Conservation (phyloP, 139 green algal genomes). For the Trebouxia sp. region DNA sequence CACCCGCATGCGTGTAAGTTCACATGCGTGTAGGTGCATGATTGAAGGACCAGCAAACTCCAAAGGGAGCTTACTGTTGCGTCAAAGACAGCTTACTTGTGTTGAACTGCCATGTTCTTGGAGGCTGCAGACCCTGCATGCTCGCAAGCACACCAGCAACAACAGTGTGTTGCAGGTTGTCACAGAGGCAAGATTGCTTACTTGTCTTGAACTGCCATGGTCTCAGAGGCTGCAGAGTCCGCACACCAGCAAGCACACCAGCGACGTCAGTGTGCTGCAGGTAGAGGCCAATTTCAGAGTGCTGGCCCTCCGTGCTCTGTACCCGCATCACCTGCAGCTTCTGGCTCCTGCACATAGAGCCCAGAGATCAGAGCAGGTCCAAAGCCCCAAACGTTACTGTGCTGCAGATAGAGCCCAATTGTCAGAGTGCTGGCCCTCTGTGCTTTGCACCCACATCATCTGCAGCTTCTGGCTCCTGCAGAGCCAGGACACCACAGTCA, state of each 20-base stretch:
- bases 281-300: constrained; percentile 30
- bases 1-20: too few species aligned
- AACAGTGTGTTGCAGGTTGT: too few species aligned
- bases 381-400: neutral
- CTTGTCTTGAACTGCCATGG: constrained; percentile 25
- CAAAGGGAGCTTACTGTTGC: too few species aligned
- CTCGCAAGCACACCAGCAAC: neutral
- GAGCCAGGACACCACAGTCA: neutral
- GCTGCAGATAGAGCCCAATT: constrained; percentile 18
- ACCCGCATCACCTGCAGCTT: constrained; percentile 45
- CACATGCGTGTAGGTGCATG: too few species aligned
- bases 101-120: too few species aligned
- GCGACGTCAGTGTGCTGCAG: neutral
- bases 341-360: neutral
- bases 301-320: constrained; percentile 31
- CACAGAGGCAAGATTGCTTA: too few species aligned
- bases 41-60: too few species aligned
- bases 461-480: constrained; percentile 31
- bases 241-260: neutral
- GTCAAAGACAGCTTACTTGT: too few species aligned
- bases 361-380: neutral
- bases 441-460: constrained; percentile 42
- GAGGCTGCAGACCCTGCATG: too few species aligned
- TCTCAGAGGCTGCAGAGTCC: neutral
- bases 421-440: constrained; percentile 26